Conservation (phyloP, 2,329 filamentous ascomycete species). For the Aspergillus ibericus region DNA sequence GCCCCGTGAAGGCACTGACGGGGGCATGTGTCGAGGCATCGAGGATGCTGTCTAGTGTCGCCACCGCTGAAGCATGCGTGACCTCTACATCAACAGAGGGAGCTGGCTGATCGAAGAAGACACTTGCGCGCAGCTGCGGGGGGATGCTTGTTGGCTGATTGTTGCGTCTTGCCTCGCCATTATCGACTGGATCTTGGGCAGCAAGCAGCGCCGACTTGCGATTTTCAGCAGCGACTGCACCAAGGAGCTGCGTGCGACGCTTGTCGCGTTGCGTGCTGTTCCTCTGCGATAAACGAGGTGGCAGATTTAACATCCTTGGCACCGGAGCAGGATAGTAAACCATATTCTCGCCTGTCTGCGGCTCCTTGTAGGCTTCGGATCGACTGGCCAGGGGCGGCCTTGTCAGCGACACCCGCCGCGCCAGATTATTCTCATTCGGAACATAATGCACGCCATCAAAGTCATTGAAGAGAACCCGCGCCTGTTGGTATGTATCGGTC, state of each 20-base stretch:
- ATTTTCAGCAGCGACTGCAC: conserved; percentile 58
- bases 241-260: conserved; percentile 71
- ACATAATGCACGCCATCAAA: conserved; percentile 53
- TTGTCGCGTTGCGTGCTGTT: conserved; percentile 66
- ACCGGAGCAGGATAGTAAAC: conserved; percentile 95
- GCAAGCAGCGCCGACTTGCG: conserved; percentile 52
- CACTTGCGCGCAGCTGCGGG: conserved; percentile 82
- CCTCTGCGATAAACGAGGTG: conserved; percentile 78
- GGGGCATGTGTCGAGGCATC: conserved; percentile 86
- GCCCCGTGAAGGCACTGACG: conserved; percentile 87
- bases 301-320: conserved; percentile 87
- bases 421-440: conserved; percentile 26
- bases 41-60: conserved; percentile 85
- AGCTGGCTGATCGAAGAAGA: conserved; percentile 77
- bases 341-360: conserved; percentile 71
- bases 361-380: conserved; percentile 40
- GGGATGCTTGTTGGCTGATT: conserved; percentile 60
- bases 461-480: conserved; percentile 46
- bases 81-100: conserved; percentile 56
- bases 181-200: conserved; percentile 21
- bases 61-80: conserved; percentile 77
- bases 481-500: conserved; percentile 49
- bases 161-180: conserved; percentile 18
- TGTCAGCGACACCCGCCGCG: conserved; percentile 38
- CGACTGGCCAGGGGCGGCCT: conserved; percentile 43